A percentile compares a stretch with the other conserved stretches of the same genome.
Evolutionary conservation across 2,329 filamentous ascomycete species (phyloP).

Genomic region (Aureobasidium sp.): DNA sequence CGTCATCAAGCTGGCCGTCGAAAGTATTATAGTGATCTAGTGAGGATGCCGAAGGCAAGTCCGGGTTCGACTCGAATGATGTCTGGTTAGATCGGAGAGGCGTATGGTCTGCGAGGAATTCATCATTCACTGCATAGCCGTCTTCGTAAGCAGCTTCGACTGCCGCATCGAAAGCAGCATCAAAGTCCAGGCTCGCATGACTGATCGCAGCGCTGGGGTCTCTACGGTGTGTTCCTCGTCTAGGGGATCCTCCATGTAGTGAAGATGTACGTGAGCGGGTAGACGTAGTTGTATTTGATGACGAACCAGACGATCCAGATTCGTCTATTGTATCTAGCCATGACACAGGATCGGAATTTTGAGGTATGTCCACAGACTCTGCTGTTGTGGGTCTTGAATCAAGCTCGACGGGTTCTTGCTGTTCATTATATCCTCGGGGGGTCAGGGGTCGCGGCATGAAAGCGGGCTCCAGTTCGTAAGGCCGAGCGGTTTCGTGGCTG

Average conservation of each 20-base stretch:
- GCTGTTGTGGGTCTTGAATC: conserved; percentile 9
- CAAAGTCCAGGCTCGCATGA: conserved; percentile 89
- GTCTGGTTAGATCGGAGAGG: background rate
- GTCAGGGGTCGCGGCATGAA: conserved; percentile 79
- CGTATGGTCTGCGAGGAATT: conserved; percentile 1
- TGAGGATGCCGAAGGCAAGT: background rate
- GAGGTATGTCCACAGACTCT: conserved; percentile 12
- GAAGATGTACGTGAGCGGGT: conserved; percentile 72
- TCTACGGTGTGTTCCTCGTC: conserved; percentile 71
- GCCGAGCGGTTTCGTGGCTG: conserved; percentile 15
- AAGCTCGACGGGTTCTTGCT: conserved; percentile 10
- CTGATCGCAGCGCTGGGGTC: conserved; percentile 75
- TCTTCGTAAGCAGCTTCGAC: conserved; percentile 98
- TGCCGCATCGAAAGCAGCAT: conserved; percentile 93
- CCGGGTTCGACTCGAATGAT: background rate
- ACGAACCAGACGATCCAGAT: conserved; percentile 68
- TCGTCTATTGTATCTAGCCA: conserved; percentile 73
- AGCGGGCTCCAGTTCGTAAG: conserved; percentile 17
- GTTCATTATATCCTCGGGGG: conserved; percentile 57
- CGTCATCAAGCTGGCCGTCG: conserved; percentile 33
- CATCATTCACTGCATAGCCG: conserved; percentile 76
- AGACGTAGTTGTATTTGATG: conserved; percentile 5
- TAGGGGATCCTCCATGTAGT: conserved; percentile 82
- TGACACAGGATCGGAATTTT: conserved; percentile 28
- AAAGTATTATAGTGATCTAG: background rate